A percentile compares a stretch with the other conserved stretches of the same genome.
phyloP scores from a whole-genome alignment of 768 basidiomycete species.

The Rhizopogon rudus region DNA sequence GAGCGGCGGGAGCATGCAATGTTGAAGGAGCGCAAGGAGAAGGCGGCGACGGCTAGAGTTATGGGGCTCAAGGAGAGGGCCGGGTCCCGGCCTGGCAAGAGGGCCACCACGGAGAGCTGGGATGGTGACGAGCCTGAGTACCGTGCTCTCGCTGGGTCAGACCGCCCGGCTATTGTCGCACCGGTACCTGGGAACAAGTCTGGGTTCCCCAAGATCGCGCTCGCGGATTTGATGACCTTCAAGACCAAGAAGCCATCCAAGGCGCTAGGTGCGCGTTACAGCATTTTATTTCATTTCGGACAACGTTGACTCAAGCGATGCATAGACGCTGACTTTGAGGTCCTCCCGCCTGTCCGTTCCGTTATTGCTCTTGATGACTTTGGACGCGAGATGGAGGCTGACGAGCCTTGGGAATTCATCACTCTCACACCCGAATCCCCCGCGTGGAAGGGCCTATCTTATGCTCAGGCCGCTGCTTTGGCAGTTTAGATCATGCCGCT shows the following conservation, averaged over 20 bases:
- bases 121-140: conserved; percentile 17
- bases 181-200: conserved; percentile 2
- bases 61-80: conserved; percentile 15
- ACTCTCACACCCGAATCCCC: conserved; percentile 23
- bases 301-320: neutral
- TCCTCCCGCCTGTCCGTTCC: conserved; percentile 24
- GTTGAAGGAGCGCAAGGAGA: conserved; percentile 27
- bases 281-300: too few relatives aligned
- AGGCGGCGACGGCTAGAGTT: conserved; percentile 10
- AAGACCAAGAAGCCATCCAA: neutral
- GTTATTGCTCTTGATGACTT: conserved; percentile 27
- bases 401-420: conserved; percentile 29
- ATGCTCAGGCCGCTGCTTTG: conserved; percentile 22
- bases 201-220: conserved; percentile 16
- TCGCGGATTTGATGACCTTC: conserved; percentile 22
- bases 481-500: conserved; percentile 12
- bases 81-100: conserved; percentile 16
- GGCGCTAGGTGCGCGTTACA: neutral
- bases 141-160: neutral
- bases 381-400: conserved; percentile 10
- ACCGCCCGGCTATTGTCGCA: neutral
- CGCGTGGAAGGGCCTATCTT: conserved; percentile 27
- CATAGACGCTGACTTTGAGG: conserved; percentile 22
- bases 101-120: conserved; percentile 24
- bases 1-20: conserved; percentile 27